Conservation (phyloP, 2,329 filamentous ascomycete genomes). For the Verruconis gallopava region DNA sequence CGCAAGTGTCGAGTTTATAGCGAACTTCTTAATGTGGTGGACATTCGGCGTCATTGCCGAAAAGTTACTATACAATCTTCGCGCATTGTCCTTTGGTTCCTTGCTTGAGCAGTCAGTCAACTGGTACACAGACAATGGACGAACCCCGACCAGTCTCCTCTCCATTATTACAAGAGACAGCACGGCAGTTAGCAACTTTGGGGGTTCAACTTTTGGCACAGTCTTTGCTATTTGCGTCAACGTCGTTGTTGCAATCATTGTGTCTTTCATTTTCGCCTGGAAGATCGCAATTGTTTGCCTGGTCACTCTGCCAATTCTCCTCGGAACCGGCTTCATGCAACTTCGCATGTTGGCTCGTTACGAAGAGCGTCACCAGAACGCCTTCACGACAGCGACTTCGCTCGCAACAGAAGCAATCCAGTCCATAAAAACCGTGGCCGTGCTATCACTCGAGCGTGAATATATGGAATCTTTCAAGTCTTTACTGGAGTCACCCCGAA, state of each 20-base stretch:
- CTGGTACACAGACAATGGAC: conserved; percentile 33
- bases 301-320: conserved; percentile 35
- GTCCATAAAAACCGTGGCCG: conserved; percentile 47
- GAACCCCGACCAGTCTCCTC: conserved; percentile 33
- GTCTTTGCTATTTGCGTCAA: conserved; percentile 36
- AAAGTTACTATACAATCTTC: conserved; percentile 2
- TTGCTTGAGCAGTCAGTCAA: conserved; percentile 42
- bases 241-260: conserved; percentile 34
- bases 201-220: conserved; percentile 37
- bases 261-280: conserved; percentile 37
- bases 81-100: conserved; percentile 1
- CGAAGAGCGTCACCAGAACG: conserved; percentile 49
- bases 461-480: conserved; percentile 32
- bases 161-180: conserved; percentile 35
- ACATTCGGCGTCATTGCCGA: conserved; percentile 4
- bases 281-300: conserved; percentile 38
- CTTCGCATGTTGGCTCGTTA: conserved; percentile 41
- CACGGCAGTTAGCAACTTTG: conserved; percentile 34
- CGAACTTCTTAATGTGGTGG: conserved; percentile 26
- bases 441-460: conserved; percentile 28
- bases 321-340: conserved; percentile 33
- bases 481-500: conserved; percentile 25
- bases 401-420: conserved; percentile 56
- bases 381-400: conserved; percentile 51
- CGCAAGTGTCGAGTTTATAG: conserved; percentile 34